Evolutionary conservation across 495 filamentous ascomycete species (phyloP).

Genomic region (Podospora didyma): DNA sequence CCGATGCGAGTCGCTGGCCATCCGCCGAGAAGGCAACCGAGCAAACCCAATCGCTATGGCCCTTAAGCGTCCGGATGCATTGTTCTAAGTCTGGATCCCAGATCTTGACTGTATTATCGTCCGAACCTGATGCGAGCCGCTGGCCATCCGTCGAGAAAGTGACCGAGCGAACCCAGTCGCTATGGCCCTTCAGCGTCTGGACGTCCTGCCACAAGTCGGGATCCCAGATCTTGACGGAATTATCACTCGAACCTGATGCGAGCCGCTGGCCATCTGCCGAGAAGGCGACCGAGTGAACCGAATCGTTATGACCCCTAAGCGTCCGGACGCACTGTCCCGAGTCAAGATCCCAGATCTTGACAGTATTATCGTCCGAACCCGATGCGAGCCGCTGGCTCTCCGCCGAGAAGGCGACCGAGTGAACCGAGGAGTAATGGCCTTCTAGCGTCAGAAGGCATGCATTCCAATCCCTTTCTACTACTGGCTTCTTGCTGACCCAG

Average conservation of each 20-base stretch:
- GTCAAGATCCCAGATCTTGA: constrained; percentile 6
- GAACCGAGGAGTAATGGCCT: background rate
- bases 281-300: constrained; percentile 7
- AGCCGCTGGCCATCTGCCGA: constrained; percentile 52
- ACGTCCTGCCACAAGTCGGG: constrained; percentile 72
- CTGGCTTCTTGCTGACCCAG: constrained; percentile 5
- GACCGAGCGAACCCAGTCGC: constrained; percentile 3
- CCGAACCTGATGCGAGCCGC: constrained; percentile 81
- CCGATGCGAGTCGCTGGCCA: no score
- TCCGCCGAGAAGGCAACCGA: no score
- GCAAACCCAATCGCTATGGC: background rate
- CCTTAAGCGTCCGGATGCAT: constrained; percentile 1
- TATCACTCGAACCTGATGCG: constrained; percentile 83
- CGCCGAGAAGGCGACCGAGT: constrained; percentile 1
- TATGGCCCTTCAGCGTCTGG: constrained; percentile 81
- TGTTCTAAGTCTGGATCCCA: constrained; percentile 5
- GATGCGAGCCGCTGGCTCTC: constrained; percentile 5
- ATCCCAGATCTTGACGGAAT: constrained; percentile 90
- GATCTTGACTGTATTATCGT: constrained; percentile 60
- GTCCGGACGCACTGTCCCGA: constrained; percentile 9
- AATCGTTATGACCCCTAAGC: constrained; percentile 6
- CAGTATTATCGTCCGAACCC: background rate
- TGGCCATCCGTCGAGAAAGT: constrained; percentile 31
- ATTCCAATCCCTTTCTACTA: constrained; percentile 7
- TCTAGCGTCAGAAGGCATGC: constrained; percentile 1